Base-by-base conservation (phyloP, 176 grass and related monocot genomes). In the Musa acuminata region DNA sequence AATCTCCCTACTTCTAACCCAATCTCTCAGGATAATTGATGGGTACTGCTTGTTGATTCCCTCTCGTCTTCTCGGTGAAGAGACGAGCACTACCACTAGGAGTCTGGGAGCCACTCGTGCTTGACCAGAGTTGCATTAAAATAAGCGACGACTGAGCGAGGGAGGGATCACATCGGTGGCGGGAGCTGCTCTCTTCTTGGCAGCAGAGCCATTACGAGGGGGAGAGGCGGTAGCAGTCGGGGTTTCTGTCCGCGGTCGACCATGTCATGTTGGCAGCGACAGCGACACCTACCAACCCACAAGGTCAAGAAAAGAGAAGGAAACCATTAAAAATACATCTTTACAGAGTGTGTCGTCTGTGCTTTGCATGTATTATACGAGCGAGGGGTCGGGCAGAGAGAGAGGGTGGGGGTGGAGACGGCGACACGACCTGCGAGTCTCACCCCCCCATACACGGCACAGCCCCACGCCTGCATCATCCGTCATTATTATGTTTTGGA, bases 401-500 rank as follows among this genome's bases (percentile, higher is more conserved):
- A 70, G 67, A 21, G 1, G 29, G 35, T 43, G 35, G 35, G 4
- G 35, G 19, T 16, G 29, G 19, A 70, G 67, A 70, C 21, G 67
- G 67, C 67, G 67, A 70, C 67, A 70, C 67, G 67, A 70, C 67
- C 43, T 70, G 67, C 16, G 67, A 70, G 1, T 51, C 67, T 51
- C 57, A 14, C 6, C 57, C 57, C 14, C 57, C n/a, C 57, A 14
- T 1, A 60, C 57, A 60, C 57, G 57, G 57, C 57, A 20, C 43
- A 70, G 67, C 67, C 17, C 67, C 67, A 70, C 67, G 67, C 67
- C 75, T 77, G 75, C 58, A 66, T 62, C 75, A 52, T 64, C 75
- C 29, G 59, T 58, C 75, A 77, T 77, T 64, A 77, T 77, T 77
- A 48, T 77, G 75, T 77, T 77, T 60, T 49, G 49, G 49, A 77